phyloP scores from a whole-genome alignment of 2,329 filamentous ascomycete species.

The Xylariaceae sp. region DNA sequence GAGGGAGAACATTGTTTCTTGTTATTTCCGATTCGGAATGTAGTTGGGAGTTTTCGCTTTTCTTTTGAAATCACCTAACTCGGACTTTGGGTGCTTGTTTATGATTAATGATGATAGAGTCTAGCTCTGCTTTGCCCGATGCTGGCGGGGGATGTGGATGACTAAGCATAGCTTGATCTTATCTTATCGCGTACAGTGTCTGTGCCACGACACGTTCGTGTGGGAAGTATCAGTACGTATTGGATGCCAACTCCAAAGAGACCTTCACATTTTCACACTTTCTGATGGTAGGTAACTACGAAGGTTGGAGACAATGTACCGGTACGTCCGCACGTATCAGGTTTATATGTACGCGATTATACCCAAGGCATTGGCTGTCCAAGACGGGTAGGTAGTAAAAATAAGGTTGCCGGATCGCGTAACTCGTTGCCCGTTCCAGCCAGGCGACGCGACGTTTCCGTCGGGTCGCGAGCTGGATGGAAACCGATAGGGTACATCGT shows the following conservation, averaged over 20 bases:
- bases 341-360: too few relatives aligned
- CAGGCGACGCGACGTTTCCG: not conserved
- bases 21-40: not conserved
- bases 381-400: too few relatives aligned
- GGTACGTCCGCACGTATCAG: too few relatives aligned
- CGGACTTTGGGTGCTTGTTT: not conserved
- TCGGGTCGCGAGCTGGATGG: not conserved
- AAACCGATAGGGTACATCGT: slow-evolving; percentile 11
- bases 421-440: not conserved
- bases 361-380: too few relatives aligned
- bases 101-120: not conserved
- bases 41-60: not conserved
- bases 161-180: slow-evolving; percentile 17
- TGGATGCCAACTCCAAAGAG: too few relatives aligned
- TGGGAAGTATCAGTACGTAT: too few relatives aligned
- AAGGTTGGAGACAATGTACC: too few relatives aligned
- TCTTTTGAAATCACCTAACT: too few relatives aligned
- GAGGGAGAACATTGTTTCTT: slow-evolving; percentile 54
- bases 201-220: too few relatives aligned
- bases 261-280: too few relatives aligned
- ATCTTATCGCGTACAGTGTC: slow-evolving; percentile 9
- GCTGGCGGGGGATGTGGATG: slow-evolving; percentile 16
- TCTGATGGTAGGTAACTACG: too few relatives aligned
- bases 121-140: not conserved
- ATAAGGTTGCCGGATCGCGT: not conserved